These are phyloP conservation scores for Funneliformis geosporum DNA, from an alignment of 192 early-diverging fungal species.

Conservation along the genomic window DNA sequence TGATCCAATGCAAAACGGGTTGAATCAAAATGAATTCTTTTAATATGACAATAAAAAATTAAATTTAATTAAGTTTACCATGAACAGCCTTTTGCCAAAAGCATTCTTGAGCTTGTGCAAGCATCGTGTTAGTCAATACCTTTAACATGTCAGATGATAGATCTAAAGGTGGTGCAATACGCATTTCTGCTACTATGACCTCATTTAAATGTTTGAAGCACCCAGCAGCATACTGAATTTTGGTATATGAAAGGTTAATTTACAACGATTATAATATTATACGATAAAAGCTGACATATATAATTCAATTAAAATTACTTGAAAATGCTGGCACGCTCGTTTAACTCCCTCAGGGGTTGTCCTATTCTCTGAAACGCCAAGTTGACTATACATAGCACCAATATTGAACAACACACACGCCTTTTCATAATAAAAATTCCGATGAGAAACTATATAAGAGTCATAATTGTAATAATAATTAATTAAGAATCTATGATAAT, in stretches of 20 bases:
- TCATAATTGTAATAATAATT: not conserved
- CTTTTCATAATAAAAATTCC: conserved; percentile 81
- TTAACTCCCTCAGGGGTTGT: conserved; percentile 75
- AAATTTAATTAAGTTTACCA: conserved; percentile 34
- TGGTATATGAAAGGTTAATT: not conserved
- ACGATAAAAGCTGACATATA: not conserved
- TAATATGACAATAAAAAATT: not conserved
- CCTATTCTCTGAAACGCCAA: conserved; percentile 71
- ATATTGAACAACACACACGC: conserved; percentile 85
- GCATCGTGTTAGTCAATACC: conserved; percentile 73
- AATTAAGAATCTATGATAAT: no score
- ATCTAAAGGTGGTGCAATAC: conserved; percentile 67
- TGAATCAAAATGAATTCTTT: not conserved
- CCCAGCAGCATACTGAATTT: conserved; percentile 73
- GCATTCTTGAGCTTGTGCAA: conserved; percentile 94
- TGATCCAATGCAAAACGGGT: conserved; percentile 9
- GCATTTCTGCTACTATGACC: conserved; percentile 63
- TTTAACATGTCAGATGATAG: conserved; percentile 68
- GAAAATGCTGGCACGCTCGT: conserved; percentile 75
- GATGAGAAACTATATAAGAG: conserved; percentile 52
- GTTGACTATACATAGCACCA: conserved; percentile 80
- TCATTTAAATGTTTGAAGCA: conserved; percentile 64
- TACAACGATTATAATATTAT: not conserved
- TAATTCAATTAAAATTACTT: conserved; percentile 48
- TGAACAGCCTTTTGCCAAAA: conserved; percentile 84